phyloP scores from a whole-genome alignment of 495 filamentous ascomycete species.

The Apiosordaria backusii region DNA sequence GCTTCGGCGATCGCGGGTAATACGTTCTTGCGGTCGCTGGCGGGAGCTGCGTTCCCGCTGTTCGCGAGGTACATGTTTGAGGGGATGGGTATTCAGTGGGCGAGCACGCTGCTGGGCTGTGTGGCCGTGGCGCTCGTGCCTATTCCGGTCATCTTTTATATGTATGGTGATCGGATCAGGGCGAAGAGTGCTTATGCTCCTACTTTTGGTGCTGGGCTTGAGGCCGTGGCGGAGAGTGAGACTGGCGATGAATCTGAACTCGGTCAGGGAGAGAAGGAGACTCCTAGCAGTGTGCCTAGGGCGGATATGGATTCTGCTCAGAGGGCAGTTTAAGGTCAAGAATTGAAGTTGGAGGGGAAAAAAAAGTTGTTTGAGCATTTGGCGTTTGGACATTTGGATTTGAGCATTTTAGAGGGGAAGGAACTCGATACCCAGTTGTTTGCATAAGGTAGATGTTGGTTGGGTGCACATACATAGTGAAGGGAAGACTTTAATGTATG shows the following conservation, averaged over 20 bases:
- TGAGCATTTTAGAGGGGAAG: background rate
- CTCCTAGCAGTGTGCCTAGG: background rate
- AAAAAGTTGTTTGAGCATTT: background rate
- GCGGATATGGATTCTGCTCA: background rate
- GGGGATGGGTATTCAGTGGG: conserved; percentile 72
- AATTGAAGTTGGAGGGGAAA: background rate
- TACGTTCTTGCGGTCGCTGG: conserved; percentile 77
- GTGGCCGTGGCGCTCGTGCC: conserved; percentile 66
- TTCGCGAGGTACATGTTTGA: conserved; percentile 81
- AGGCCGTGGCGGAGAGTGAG: background rate
- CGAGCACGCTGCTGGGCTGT: conserved; percentile 70
- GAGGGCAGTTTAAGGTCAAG: background rate
- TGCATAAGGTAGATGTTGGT: background rate
- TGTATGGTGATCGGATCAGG: conserved; percentile 62
- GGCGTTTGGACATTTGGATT: background rate
- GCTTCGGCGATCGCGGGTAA: conserved; percentile 87
- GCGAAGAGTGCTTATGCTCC: conserved; percentile 66
- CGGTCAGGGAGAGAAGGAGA: background rate
- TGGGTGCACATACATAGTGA: background rate
- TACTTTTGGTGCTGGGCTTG: conserved; percentile 30
- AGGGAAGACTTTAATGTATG: background rate
- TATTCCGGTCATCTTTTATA: conserved; percentile 66
- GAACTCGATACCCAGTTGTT: background rate
- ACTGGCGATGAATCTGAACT: background rate
- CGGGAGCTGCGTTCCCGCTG: conserved; percentile 75